Conservation (phyloP, 345 rosid species). For the Stellera chamaejasme region DNA sequence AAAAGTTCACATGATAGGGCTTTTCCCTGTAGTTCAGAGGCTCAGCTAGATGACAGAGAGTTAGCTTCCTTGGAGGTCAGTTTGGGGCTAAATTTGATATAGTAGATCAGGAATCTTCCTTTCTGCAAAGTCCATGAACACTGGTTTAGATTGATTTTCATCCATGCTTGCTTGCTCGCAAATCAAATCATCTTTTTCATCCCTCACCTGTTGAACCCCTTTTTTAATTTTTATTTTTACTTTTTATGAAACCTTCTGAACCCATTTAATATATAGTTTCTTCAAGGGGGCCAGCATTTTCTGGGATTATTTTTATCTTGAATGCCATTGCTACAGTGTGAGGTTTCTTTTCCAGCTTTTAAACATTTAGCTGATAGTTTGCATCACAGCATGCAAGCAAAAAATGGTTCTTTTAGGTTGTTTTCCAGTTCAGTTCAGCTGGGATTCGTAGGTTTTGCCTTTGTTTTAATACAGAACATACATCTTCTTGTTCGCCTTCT, state of each 20-base stretch:
- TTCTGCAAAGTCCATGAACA: neutral
- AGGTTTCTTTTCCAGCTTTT: neutral
- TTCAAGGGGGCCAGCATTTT: too few species aligned
- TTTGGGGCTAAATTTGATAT: conserved; percentile 2
- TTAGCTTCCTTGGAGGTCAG: conserved; percentile 33
- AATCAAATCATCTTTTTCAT: neutral
- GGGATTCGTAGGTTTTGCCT: neutral
- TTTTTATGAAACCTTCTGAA: neutral
- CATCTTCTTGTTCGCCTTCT: neutral
- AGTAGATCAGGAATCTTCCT: neutral
- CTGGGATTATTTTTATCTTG: neutral
- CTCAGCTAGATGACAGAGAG: conserved; percentile 19
- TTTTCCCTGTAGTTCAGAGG: conserved; percentile 15
- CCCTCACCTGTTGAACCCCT: neutral
- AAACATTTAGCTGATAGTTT: neutral
- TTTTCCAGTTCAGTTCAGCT: neutral
- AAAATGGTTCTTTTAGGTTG: neutral
- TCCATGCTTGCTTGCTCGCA: too few species aligned
- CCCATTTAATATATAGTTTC: too few species aligned
- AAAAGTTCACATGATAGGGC: conserved; percentile 22
- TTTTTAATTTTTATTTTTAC: too few species aligned
- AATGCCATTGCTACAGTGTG: neutral
- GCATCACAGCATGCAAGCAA: neutral
- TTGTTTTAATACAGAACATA: neutral
- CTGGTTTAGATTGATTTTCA: neutral